phyloP scores from a whole-genome alignment of 1,284 basidiomycete species.

The Sporisorium sorghi region DNA sequence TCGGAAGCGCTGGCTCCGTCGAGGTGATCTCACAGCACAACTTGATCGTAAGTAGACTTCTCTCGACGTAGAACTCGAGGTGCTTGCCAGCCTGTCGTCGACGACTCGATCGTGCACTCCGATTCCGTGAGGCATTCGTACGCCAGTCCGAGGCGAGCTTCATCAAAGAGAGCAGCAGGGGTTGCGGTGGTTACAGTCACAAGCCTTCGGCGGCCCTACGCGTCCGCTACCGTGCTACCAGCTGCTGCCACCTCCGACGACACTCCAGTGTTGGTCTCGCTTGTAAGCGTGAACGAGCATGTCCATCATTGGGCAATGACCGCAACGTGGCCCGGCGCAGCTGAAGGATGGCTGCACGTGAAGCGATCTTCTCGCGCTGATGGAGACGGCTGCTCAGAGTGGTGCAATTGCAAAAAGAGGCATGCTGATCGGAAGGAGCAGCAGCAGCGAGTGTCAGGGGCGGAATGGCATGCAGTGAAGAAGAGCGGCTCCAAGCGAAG shows the following conservation, averaged over 20 bases:
- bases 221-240: not conserved
- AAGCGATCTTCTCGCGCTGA: not conserved
- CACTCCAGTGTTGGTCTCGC: constrained; percentile 11
- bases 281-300: not conserved
- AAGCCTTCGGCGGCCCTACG: not conserved
- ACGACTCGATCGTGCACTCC: not conserved
- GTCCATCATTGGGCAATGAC: not conserved
- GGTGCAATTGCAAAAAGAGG: not conserved
- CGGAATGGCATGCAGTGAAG: constrained; percentile 11
- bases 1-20: no score
- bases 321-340: constrained; percentile 13
- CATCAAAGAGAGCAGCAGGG: not conserved
- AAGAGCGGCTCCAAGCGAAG: constrained; percentile 3
- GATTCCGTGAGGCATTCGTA: not conserved
- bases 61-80: not conserved
- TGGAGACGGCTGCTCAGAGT: not conserved
- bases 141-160: not conserved
- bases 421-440: not conserved
- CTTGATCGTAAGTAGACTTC: not conserved
- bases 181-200: not conserved
- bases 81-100: not conserved
- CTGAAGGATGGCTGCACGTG: no score
- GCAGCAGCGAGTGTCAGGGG: constrained; percentile 2
- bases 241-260: no score
- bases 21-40: not conserved